Percentiles rank a stretch among this genome's conserved stretches.
phyloP scores from a whole-genome alignment of 78 protist species.

The Salpingoeca rosetta region DNA sequence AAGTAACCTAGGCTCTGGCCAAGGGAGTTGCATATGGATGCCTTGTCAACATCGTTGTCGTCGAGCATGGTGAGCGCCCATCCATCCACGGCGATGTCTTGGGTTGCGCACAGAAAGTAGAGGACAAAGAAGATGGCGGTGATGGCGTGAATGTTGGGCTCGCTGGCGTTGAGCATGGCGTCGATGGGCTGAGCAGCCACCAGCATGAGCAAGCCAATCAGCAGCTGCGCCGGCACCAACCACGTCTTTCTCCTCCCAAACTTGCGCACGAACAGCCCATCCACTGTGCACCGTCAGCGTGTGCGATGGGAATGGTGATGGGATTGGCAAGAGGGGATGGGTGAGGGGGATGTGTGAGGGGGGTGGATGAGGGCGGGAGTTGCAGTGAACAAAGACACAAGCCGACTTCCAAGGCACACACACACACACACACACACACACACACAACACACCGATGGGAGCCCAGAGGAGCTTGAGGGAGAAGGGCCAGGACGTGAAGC shows the following conservation, averaged over 20 bases:
- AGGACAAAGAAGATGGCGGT: not conserved
- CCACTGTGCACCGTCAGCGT: no score
- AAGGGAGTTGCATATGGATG: slow-evolving; percentile 40
- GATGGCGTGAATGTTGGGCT: not conserved
- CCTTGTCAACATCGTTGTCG: slow-evolving; percentile 18
- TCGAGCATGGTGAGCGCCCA: slow-evolving; percentile 64
- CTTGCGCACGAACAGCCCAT: slow-evolving; percentile 27
- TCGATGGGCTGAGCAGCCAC: not conserved
- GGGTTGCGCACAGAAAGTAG: slow-evolving; percentile 34
- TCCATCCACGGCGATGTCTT: slow-evolving; percentile 72
- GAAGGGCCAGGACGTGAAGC: slow-evolving; percentile 35
- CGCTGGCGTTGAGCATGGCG: not conserved
- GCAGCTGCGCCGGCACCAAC: slow-evolving; percentile 47
- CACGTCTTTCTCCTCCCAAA: slow-evolving; percentile 62
- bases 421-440: no score
- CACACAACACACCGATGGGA: slow-evolving; percentile 54
- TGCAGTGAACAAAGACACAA: no score
- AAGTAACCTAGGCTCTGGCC: slow-evolving; percentile 49
- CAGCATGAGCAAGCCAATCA: not conserved
- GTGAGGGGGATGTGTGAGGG: no score
- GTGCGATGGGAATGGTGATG: no score
- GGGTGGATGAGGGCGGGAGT: no score
- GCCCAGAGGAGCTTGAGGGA: slow-evolving; percentile 65
- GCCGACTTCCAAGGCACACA: no score
- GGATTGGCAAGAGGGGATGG: no score